Base-by-base conservation (phyloP, 495 filamentous ascomycete species). In the Penicillium goetzii region DNA sequence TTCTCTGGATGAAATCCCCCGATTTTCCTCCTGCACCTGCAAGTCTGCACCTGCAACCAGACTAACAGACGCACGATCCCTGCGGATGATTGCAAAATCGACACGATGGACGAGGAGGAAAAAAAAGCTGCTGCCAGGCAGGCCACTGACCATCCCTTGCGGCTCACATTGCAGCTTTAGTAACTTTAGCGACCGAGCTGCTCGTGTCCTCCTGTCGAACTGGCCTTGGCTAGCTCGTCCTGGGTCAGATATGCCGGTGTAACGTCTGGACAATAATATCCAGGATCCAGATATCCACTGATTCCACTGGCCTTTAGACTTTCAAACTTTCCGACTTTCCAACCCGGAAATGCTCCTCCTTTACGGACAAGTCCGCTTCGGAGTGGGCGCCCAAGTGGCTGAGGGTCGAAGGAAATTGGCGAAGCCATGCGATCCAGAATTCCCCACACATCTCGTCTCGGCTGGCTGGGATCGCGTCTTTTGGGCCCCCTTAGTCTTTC, bases 361-460 rank as follows among this genome's bases (percentile, higher is more conserved):
- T 58, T 60, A 63, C 67, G 67, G 67, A 61, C 58, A 66, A 66
- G 58, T 69, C 67, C 67, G 64, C 36, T 7, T 26, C 26, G 19
- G 52, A 38, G 62, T 38, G 41, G 49, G 40, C 47, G 25, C 9
- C 9, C 43, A 19, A 59, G 50, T 63, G 60, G 61, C 38, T 66
- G 36, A 58, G 55, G 41, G 26, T 58, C 30, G 33, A 41, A 52
- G 19, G 57, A 56, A 58, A 64, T 56, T 40, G 23, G 51, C 36
- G 58, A 62, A 60, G 61, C 68, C 66, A 68, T 64, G 53, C 63
- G 66, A 64, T 64, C 60, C 61, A 63, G 57, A 58, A 61, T 59
- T 65, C 67, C 64, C 69, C 69, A 69, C 69, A 70, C 49, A 63
- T 61, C 59, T 70, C 61, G 58, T 65, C 56, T 70, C 62, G 67